phyloP scores from a whole-genome alignment of 2,329 filamentous ascomycete species.

The Penicillium rolfsii region DNA sequence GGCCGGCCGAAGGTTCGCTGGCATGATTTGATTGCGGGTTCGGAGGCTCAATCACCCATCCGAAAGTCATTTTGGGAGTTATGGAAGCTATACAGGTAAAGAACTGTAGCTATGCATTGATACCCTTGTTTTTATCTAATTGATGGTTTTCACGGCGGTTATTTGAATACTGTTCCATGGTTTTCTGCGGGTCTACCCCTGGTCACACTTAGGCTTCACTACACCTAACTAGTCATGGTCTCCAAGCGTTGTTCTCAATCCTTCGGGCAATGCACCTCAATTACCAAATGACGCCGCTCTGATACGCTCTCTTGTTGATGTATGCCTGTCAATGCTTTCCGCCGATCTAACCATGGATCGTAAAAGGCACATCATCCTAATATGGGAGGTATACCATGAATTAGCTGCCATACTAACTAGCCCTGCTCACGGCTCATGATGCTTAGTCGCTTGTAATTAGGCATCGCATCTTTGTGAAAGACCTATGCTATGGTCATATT shows the following conservation, averaged over 20 bases:
- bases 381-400: neutral
- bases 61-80: slow-evolving; percentile 13
- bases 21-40: slow-evolving; percentile 26
- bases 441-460: neutral
- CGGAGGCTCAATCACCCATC: neutral
- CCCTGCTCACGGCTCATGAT: neutral
- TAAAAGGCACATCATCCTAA: neutral
- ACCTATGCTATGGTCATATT: neutral
- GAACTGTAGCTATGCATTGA: slow-evolving; percentile 22
- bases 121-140: slow-evolving; percentile 27
- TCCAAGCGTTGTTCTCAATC: neutral
- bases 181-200: neutral
- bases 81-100: neutral
- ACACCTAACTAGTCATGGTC: neutral
- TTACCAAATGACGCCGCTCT: neutral
- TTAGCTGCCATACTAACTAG: neutral
- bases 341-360: neutral
- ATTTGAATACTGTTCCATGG: neutral
- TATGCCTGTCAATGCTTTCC: neutral
- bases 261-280: neutral
- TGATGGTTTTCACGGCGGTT: slow-evolving; percentile 2
- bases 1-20: slow-evolving; percentile 72
- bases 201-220: neutral
- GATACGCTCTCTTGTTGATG: neutral
- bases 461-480: neutral